Evolutionary conservation across 805 yeast species (phyloP), one percentile per base, ranked within the genome.

Genomic region (Wickerhamiella spandovensis): DNA sequence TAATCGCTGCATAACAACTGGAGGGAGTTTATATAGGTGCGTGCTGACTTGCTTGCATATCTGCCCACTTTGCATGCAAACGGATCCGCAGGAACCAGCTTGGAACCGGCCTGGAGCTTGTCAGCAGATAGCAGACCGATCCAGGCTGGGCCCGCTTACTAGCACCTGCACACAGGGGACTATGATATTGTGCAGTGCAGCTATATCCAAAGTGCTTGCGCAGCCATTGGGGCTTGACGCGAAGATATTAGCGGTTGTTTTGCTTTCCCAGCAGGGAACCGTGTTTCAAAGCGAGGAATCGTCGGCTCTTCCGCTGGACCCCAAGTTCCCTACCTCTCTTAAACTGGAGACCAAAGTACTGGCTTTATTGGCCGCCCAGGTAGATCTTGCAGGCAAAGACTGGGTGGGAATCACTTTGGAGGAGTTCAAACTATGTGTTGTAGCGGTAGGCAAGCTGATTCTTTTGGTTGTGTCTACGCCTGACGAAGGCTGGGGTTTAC

Each of bases 331-430:
- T 35, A 35, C 39, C 18, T 3, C 39, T 9, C 39, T 8, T 7
- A 52, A 53, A 47, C 51, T 64, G 58, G 60, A 61, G 42, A 63
- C 65, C 5, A 61, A 62, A 39, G 58, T 64, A 13, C 59, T 55
- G 38, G 61, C 60, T 9, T 51, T 61, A n/a, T 61, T 61, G 51
- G 65, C 64, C 3, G 56, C 65, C 17, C 53, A 60, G 41, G 52
- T 13, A 15, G 39, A 35, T 35, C 17, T 35, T 17, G 20, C 39
- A 5, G 39, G 20, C n/a, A 35, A 35, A 17, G 39, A 35, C 18
- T 63, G 67, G 67, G 49, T 63, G 10, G 53, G 59, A 6, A 45
- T 61, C 20, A 56, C 53, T 25, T 56, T 59, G 20, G 58, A 57
- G 32, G 64, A 61, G 39, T 20, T 18, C 9, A 39, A 54, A 54